A percentile compares a stretch with the other conserved stretches of the same genome.
Evolutionary conservation across 768 basidiomycete genomes (phyloP).

Genomic region (Tricholoma saponaceum): DNA sequence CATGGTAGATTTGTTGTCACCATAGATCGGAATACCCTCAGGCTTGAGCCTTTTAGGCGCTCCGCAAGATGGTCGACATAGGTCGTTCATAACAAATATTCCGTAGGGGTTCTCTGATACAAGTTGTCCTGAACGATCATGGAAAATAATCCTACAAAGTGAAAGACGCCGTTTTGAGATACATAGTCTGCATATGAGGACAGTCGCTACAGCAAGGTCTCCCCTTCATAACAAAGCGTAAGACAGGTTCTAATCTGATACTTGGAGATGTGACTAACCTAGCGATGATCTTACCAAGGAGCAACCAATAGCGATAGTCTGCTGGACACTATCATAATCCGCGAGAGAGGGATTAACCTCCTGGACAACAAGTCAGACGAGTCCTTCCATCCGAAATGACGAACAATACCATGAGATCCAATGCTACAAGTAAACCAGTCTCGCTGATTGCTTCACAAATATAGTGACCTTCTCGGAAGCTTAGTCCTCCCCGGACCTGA

Average conservation of each 20-base stretch:
- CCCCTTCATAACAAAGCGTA: slow-evolving; percentile 25
- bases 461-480: slow-evolving; percentile 98
- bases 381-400: neutral
- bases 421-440: slow-evolving; percentile 86
- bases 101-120: neutral
- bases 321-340: slow-evolving; percentile 67
- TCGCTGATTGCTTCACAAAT: slow-evolving; percentile 91
- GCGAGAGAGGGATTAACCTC: slow-evolving; percentile 96
- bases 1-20: too few species aligned
- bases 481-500: slow-evolving; percentile 89
- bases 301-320: slow-evolving; percentile 90
- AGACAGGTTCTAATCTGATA: neutral
- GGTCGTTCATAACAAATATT: too few species aligned
- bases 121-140: neutral
- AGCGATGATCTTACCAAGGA: slow-evolving; percentile 80
- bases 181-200: neutral
- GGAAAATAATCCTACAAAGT: too few species aligned
- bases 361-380: slow-evolving; percentile 32
- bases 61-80: too few species aligned
- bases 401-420: slow-evolving; percentile 85
- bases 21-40: too few species aligned
- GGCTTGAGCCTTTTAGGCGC: too few species aligned
- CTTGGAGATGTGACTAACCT: slow-evolving; percentile 42
- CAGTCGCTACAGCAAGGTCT: slow-evolving; percentile 33
- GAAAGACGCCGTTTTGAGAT: neutral